These are phyloP conservation scores for Colletotrichum australisinense DNA, from an alignment of 2,329 filamentous ascomycete genomes.

Conservation along the genomic window DNA sequence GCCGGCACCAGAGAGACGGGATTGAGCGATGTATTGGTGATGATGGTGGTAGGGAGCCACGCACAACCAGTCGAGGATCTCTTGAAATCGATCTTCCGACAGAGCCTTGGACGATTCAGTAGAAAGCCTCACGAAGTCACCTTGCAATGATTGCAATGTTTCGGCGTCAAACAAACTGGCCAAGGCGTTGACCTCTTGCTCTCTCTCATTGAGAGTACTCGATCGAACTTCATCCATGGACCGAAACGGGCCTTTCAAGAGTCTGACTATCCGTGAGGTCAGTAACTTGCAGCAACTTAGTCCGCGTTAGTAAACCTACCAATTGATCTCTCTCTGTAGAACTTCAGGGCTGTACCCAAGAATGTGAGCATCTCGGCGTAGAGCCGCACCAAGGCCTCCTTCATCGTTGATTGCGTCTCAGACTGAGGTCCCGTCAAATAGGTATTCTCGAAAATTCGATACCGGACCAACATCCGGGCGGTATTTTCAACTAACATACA, in stretches of 20 bases:
- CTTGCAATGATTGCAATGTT: rapidly evolving
- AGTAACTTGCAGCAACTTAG: no score
- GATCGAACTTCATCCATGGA: background rate
- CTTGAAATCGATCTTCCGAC: background rate
- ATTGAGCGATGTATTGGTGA: background rate
- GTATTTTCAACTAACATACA: background rate
- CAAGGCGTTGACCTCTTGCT: background rate
- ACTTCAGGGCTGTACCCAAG: background rate
- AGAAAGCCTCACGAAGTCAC: background rate
- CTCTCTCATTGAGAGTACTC: background rate
- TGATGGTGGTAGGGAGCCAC: background rate
- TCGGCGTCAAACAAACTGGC: background rate
- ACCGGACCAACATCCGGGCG: background rate
- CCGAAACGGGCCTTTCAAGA: background rate
- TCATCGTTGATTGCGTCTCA: background rate
- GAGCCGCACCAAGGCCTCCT: background rate
- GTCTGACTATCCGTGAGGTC: background rate
- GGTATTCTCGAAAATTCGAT: background rate
- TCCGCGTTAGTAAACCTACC: no score
- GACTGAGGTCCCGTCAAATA: background rate
- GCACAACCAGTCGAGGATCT: background rate
- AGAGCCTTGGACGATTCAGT: background rate
- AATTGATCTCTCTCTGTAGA: background rate
- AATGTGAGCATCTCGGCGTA: background rate
- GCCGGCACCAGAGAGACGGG: background rate